Evolutionary conservation across 805 yeast species (phyloP), one percentile per base, ranked within the genome.

Genomic region (Candida quercuum): DNA sequence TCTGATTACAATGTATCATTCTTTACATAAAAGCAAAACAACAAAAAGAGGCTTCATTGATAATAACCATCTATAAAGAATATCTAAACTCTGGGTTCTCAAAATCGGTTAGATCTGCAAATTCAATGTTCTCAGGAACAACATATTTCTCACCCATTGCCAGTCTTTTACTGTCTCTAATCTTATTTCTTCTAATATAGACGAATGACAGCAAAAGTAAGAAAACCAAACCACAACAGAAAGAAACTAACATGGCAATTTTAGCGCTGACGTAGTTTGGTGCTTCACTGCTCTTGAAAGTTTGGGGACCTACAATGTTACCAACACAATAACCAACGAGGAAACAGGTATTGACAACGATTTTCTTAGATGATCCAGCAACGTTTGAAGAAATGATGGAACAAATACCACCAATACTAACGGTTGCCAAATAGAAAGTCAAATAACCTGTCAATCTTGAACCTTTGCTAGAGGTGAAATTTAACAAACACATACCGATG

Each of bases 21-120:
- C n/a, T n/a, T n/a, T n/a, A n/a, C n/a, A n/a, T n/a, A n/a, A n/a
- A n/a, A n/a, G n/a, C n/a, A n/a, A n/a, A n/a, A n/a, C n/a, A n/a
- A n/a, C n/a, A n/a, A n/a, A n/a, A n/a, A n/a, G n/a, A n/a, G n/a
- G n/a, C n/a, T n/a, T n/a, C n/a, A n/a, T n/a, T n/a, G n/a, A n/a
- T n/a, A n/a, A n/a, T n/a, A n/a, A n/a, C n/a, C n/a, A n/a, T n/a
- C n/a, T n/a, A 25, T 25, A 25, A 25, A 6, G 28, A 25, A 25
- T 74, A 77, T 48, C 82, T 63, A 51, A 76, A 76, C 37, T 60
- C 60, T 5, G 73, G 73, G 54, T 76, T 77, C 52, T 76, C 73
- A 36, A 56, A 60, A 48, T 74, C 79, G 3, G 81, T 76, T 52
- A 72, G 56, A 46, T 76, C 81, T 19, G 70, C 67, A 46, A 68